Conservation (phyloP, 176 grass and related monocot species). For the Metroxylon sagu region DNA sequence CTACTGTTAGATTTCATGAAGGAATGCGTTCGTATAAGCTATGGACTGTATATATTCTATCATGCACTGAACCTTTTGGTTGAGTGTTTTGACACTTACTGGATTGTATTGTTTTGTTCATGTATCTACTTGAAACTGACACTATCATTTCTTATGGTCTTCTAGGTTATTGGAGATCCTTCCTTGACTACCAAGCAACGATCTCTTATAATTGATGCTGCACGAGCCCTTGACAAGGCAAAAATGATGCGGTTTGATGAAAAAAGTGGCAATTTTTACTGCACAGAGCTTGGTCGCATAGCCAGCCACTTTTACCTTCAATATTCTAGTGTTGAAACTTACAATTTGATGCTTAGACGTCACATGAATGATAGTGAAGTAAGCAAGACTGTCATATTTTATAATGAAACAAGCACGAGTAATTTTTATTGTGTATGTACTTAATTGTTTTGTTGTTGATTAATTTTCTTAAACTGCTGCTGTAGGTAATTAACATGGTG, state of each 20-base stretch:
- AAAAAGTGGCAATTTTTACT: conserved; percentile 98
- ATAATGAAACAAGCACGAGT: too few relatives aligned
- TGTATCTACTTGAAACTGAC: conserved; percentile 13
- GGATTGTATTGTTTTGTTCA: too few relatives aligned
- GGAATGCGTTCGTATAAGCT: too few relatives aligned
- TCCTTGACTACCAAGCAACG: conserved; percentile 73
- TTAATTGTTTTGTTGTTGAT: too few relatives aligned
- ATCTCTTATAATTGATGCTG: conserved; percentile 78
- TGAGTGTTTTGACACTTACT: too few relatives aligned
- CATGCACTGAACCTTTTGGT: too few relatives aligned
- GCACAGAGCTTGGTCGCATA: conserved; percentile 96
- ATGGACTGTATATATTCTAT: too few relatives aligned
- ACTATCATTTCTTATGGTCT: neutral
- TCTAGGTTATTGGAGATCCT: conserved; percentile 76
- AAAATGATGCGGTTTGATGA: conserved; percentile 99
- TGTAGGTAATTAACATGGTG: conserved; percentile 89
- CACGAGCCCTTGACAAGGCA: conserved; percentile 84
- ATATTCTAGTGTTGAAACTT: conserved; percentile 94
- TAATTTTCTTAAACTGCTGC: conserved; percentile 10
- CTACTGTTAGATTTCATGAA: too few relatives aligned
- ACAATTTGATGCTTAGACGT: conserved; percentile 91
- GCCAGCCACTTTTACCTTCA: conserved; percentile 96
- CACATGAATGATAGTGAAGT: conserved; percentile 97
- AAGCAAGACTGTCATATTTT: conserved; percentile 12
- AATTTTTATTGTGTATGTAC: too few relatives aligned